These are phyloP conservation scores for Glycyrrhiza uralensis DNA, from an alignment of 306 rosid species.

Conservation along the genomic window DNA sequence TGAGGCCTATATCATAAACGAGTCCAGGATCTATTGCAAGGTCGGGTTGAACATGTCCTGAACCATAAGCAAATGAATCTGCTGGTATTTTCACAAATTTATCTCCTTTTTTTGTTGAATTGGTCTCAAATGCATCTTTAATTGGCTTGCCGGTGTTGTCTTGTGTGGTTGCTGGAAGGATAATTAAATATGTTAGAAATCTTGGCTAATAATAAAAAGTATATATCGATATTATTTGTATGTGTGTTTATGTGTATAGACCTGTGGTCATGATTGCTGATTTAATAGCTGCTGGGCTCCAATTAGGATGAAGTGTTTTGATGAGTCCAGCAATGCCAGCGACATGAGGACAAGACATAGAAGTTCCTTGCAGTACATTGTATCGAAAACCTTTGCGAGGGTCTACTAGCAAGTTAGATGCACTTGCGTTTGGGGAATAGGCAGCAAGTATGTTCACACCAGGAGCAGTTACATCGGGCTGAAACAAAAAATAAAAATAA, in stretches of 20 bases:
- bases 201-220: not conserved
- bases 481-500: not conserved
- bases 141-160: constrained; percentile 17
- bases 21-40: constrained; percentile 31
- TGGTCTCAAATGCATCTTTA: not conserved
- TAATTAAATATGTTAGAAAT: not conserved
- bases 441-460: constrained; percentile 50
- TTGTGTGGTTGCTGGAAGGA: not conserved
- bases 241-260: no score
- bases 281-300: constrained; percentile 36
- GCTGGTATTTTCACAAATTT: not conserved
- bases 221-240: not conserved
- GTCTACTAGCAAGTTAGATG: constrained; percentile 26
- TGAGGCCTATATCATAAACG: not conserved
- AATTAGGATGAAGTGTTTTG: constrained; percentile 31
- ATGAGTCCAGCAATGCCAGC: constrained; percentile 31
- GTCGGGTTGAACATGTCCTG: constrained; percentile 22
- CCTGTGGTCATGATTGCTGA: constrained; percentile 66
- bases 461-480: constrained; percentile 46
- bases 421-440: constrained; percentile 22
- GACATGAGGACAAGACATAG: constrained; percentile 41
- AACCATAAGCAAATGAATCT: constrained; percentile 17
- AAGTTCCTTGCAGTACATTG: constrained; percentile 44
- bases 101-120: no score
- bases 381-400: constrained; percentile 33